A percentile compares a stretch with the other conserved stretches of the same genome.
These are phyloP conservation scores for Sophora flavescens DNA, from an alignment of 306 rosid species.

Conservation along the genomic window DNA sequence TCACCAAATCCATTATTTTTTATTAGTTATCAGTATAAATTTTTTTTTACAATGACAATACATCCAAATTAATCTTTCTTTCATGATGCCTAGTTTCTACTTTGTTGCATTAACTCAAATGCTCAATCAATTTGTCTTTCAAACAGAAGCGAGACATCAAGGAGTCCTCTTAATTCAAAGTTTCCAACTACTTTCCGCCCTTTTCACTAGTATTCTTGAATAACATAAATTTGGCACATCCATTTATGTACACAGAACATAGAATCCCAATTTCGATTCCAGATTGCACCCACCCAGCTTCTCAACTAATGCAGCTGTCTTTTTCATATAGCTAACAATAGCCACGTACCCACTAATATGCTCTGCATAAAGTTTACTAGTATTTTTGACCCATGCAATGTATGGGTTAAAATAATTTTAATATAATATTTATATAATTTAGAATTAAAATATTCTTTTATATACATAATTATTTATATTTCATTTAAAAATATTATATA, in stretches of 20 bases:
- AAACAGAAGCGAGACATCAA: background rate
- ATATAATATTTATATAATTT: too few species aligned
- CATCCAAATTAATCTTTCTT: too few species aligned
- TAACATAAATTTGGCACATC: background rate
- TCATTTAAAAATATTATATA: too few species aligned
- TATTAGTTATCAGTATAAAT: too few species aligned
- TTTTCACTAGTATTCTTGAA: background rate
- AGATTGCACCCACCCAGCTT: constrained; percentile 10
- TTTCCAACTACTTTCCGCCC: background rate
- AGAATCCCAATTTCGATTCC: background rate
- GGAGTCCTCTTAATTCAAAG: constrained; percentile 29
- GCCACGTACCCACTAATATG: constrained; percentile 34
- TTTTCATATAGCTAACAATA: background rate
- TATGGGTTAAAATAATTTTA: too few species aligned
- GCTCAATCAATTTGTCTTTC: background rate
- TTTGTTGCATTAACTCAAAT: background rate
- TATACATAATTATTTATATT: too few species aligned
- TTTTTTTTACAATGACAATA: too few species aligned
- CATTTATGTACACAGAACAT: background rate
- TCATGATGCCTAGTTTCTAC: background rate
- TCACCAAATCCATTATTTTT: too few species aligned
- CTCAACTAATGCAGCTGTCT: background rate
- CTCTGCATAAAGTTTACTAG: background rate
- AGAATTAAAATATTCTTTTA: too few species aligned
- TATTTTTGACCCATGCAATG: too few species aligned